A percentile compares a stretch with the other conserved stretches of the same genome.
Evolutionary conservation across 73 alveolate species (phyloP).

Genomic region (Diophrys sp.): DNA sequence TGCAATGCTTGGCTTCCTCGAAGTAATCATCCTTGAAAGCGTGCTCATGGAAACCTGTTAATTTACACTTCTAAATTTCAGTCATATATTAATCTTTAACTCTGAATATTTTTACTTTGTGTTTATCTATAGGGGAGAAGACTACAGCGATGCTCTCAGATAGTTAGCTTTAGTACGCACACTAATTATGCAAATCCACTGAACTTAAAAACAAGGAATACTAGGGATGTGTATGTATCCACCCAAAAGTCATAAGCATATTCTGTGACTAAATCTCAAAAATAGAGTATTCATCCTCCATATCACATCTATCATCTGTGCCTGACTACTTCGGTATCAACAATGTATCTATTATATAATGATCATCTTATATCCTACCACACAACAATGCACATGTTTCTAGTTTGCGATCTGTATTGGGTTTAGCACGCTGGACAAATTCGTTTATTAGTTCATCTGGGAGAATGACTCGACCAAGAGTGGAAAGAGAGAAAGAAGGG

Average conservation of each 20-base stretch:
- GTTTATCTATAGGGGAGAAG: slow-evolving; percentile 36
- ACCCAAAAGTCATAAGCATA: slow-evolving; percentile 51
- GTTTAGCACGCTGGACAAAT: slow-evolving; percentile 25
- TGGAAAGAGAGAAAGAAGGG: not conserved
- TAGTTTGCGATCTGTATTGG: slow-evolving; percentile 19
- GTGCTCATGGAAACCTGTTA: slow-evolving; percentile 50
- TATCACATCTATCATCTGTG: slow-evolving; percentile 35
- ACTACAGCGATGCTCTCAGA: slow-evolving; percentile 52
- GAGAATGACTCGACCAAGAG: not conserved
- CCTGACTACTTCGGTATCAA: slow-evolving; percentile 48
- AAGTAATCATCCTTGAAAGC: not conserved
- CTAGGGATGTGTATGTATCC: slow-evolving; percentile 63
- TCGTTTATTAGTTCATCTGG: slow-evolving; percentile 7
- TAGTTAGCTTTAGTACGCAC: slow-evolving; percentile 37
- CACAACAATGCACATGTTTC: slow-evolving; percentile 53
- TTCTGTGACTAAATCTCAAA: slow-evolving; percentile 19
- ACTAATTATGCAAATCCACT: slow-evolving; percentile 45
- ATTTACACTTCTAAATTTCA: slow-evolving; percentile 25
- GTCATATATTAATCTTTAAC: slow-evolving; percentile 32
- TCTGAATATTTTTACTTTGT: slow-evolving; percentile 26
- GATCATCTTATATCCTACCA: slow-evolving; percentile 22
- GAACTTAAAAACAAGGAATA: slow-evolving; percentile 39
- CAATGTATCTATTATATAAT: slow-evolving; percentile 22
- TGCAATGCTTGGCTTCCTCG: not conserved
- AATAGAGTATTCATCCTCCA: slow-evolving; percentile 40